Evolutionary conservation across 768 basidiomycete species (phyloP).

Genomic region (Tulasnella sp.): DNA sequence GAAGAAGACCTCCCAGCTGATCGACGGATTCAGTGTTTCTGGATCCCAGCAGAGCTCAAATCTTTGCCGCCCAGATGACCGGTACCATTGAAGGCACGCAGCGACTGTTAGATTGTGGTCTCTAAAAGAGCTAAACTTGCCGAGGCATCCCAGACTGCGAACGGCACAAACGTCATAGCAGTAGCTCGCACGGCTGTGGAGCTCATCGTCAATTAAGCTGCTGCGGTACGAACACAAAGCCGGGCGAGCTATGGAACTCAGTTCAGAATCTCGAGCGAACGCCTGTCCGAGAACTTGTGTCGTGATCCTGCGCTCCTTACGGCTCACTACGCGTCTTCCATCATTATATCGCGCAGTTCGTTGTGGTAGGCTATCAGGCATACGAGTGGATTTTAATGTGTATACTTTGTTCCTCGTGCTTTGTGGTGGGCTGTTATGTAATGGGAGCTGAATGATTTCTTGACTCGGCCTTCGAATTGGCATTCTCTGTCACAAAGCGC

Average conservation of each 20-base stretch:
- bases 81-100: conserved; percentile 60
- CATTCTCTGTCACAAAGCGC: too few relatives aligned
- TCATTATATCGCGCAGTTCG: conserved; percentile 67
- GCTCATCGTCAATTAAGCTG: conserved; percentile 51
- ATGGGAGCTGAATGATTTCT: conserved; percentile 49
- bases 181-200: conserved; percentile 29
- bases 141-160: neutral
- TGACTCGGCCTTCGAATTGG: too few relatives aligned
- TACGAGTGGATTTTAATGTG: neutral
- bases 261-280: conserved; percentile 85
- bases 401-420: conserved; percentile 40
- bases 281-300: conserved; percentile 99
- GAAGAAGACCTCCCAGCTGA: conserved; percentile 59
- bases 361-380: neutral
- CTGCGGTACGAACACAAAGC: conserved; percentile 53
- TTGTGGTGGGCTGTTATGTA: conserved; percentile 87
- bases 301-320: conserved; percentile 79
- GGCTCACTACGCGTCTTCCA: conserved; percentile 79
- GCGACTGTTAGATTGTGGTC: conserved; percentile 48
- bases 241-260: too few relatives aligned
- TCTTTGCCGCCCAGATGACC: conserved; percentile 47
- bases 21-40: conserved; percentile 45
- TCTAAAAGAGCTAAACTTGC: conserved; percentile 52
- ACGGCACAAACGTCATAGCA: conserved; percentile 19
- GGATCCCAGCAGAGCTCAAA: too few relatives aligned